Percentiles rank a stretch among this genome's conserved stretches.
Conservation (phyloP, 768 basidiomycete genomes). For the Pholiota microspora region DNA sequence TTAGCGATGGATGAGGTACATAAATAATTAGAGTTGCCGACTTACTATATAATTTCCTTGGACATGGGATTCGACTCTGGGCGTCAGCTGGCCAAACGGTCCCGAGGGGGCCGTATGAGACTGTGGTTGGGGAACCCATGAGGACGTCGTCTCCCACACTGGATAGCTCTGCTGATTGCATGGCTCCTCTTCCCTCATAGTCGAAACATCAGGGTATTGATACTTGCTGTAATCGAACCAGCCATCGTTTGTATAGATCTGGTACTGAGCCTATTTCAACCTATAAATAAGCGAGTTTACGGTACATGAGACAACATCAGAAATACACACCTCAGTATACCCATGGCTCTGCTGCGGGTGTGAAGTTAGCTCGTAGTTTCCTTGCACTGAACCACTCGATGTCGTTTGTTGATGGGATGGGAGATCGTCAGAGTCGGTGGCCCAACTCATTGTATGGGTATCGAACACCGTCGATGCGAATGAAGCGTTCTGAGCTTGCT, state of each 20-base stretch:
- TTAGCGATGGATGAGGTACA: not conserved
- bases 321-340: not conserved
- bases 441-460: not conserved
- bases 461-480: not conserved
- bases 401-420: not conserved
- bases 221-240: not conserved
- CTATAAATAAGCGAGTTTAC: constrained; percentile 1
- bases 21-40: not conserved
- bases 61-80: not conserved
- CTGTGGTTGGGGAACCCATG: not conserved
- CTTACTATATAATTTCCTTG: not conserved
- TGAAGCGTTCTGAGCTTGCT: not conserved
- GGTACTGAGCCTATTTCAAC: not conserved
- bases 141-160: not conserved
- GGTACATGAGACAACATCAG: not conserved
- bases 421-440: not conserved
- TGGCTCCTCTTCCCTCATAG: not conserved
- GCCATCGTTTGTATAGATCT: not conserved
- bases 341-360: not conserved
- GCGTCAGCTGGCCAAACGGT: not conserved
- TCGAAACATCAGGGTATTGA: not conserved
- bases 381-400: not conserved
- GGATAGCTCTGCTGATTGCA: not conserved
- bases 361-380: not conserved
- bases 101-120: not conserved